A percentile compares a stretch with the other conserved stretches of the same genome.
phyloP scores from a whole-genome alignment of 768 basidiomycete species.

The Agrocybe praecox region DNA sequence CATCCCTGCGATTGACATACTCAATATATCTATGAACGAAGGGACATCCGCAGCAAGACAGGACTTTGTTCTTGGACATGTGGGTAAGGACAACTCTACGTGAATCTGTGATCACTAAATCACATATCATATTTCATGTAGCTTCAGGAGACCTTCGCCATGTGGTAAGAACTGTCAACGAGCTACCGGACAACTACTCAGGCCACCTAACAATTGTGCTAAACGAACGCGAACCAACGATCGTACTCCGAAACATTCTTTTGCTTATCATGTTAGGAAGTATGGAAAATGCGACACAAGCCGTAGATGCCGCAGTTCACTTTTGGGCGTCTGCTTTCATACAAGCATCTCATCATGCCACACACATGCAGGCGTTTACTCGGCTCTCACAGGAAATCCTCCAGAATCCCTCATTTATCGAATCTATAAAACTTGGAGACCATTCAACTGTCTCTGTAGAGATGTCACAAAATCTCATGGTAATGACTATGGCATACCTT shows the following conservation, averaged over 20 bases:
- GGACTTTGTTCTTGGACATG: conserved; percentile 27
- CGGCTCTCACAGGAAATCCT: conserved; percentile 14
- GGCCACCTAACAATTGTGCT: conserved; percentile 41
- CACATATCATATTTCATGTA: conserved; percentile 9
- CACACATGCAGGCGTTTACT: conserved; percentile 16
- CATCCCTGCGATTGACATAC: conserved; percentile 28
- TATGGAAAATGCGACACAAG: conserved; percentile 27
- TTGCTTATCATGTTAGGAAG: conserved; percentile 43
- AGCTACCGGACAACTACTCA: conserved; percentile 39
- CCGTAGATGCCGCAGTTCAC: conserved; percentile 48
- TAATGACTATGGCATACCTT: not conserved
- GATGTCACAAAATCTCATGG: not conserved
- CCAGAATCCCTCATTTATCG: not conserved
- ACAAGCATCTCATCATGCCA: conserved; percentile 30
- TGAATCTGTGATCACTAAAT: not conserved
- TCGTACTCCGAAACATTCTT: conserved; percentile 42
- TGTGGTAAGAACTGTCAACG: conserved; percentile 43
- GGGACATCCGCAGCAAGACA: conserved; percentile 6
- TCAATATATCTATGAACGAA: conserved; percentile 30
- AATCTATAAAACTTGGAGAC: conserved; percentile 6
- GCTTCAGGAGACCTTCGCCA: conserved; percentile 54
- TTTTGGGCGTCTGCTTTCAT: conserved; percentile 50
- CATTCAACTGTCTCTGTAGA: conserved; percentile 8
- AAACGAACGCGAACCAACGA: conserved; percentile 36
- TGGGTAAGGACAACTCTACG: conserved; percentile 21